These are phyloP conservation scores for Colletotrichum orbiculare DNA, from an alignment of 2,329 filamentous ascomycete genomes.

Conservation along the genomic window DNA sequence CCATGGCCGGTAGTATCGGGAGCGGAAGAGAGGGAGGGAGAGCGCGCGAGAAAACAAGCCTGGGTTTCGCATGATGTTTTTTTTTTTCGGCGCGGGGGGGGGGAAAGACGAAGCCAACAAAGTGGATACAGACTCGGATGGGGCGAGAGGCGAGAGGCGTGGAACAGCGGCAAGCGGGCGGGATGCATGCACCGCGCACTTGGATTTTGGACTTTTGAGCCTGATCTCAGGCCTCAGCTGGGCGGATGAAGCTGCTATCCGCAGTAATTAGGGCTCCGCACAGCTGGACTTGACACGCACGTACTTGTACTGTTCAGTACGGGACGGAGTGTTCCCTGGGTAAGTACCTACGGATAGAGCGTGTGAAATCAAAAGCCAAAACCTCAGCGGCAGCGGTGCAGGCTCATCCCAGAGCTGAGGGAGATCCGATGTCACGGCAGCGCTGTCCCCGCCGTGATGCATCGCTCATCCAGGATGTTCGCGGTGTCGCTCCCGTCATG, in stretches of 20 bases:
- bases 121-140: conserved; percentile 17
- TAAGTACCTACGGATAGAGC: neutral
- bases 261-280: neutral
- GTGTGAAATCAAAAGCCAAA: neutral
- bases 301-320: too few relatives aligned
- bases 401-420: neutral
- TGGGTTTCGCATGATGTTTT: neutral
- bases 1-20: neutral
- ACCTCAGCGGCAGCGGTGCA: conserved; percentile 1
- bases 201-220: neutral
- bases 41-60: too few relatives aligned
- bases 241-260: neutral
- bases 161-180: conserved; percentile 22
- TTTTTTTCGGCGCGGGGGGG: neutral
- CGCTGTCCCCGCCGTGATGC: conserved; percentile 9
- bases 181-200: conserved; percentile 30
- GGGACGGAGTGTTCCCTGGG: too few relatives aligned
- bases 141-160: conserved; percentile 33
- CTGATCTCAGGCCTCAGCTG: too few relatives aligned
- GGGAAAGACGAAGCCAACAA: neutral
- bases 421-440: conserved; percentile 31
- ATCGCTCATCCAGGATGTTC: neutral
- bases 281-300: too few relatives aligned
- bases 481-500: conserved; percentile 10
- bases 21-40: too few relatives aligned